Evolutionary conservation across 2,329 filamentous ascomycete genomes (phyloP), one percentile per base, ranked within the genome.

Genomic region (Botryotinia calthae): DNA sequence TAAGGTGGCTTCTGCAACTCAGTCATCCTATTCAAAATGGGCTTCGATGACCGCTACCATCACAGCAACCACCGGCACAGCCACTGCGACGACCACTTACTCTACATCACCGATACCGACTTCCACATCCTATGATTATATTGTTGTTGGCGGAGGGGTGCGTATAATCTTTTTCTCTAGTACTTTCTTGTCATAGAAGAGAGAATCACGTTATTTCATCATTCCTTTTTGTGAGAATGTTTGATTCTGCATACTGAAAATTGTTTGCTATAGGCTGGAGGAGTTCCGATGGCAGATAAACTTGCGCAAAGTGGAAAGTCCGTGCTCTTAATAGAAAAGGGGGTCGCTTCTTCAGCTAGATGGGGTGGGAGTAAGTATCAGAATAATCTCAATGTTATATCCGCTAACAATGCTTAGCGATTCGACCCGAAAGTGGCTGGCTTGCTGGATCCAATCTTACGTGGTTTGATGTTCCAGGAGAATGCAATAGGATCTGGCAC

Each of bases 391-490:
- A 16, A n/a, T n/a, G 25, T 14, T 63, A 12, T 20, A 54, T 51
- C 42, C 59, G 61, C 73, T 77, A 68, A 75, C 64, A 56, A 42
- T 42, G 3, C 14, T 56, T 69, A 79, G 76, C 77, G 34, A 68
- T 77, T 34, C 76, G 79, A 73, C 78, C 77, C 34, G 76, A 79
- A 66, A 87, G 82, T 48, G 84, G 90, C 2, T 93, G 91, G 91
- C 73, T 81, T 18, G 82, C 86, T 51, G 87, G 86, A 51, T 88
- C 87, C 28, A 88, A 88, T 67, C 81, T 92, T 48, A 92, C 90
- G 10, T 89, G 90, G 66, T 92, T 93, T 77, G 91, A 93, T 78
- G 87, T 93, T 8, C 91, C 91, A 0, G 89, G 90, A 71, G 86
- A 93, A 73, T 91, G 89, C 81, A 93, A 92, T 80, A 84, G 92